These are phyloP conservation scores for Talaromyces sp. DNA, from an alignment of 2,329 filamentous ascomycete genomes.

Conservation along the genomic window DNA sequence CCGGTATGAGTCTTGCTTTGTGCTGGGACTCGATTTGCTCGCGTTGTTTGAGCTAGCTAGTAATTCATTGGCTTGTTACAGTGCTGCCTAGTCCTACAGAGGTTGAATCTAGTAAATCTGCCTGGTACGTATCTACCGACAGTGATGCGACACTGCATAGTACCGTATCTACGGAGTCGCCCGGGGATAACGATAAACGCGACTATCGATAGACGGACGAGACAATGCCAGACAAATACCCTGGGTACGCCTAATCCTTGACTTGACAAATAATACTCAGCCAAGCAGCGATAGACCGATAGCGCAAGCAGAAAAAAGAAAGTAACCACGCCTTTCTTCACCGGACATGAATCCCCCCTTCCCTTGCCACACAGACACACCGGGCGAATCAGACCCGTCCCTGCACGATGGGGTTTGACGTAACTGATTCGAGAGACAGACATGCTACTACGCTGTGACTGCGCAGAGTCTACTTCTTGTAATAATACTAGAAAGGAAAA, in stretches of 20 bases:
- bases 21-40: neutral
- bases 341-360: neutral
- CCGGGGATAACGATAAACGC: neutral
- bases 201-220: neutral
- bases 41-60: neutral
- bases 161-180: neutral
- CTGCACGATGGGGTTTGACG: neutral
- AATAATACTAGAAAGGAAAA: neutral
- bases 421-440: neutral
- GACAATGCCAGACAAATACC: neutral
- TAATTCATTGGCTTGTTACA: neutral
- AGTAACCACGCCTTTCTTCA: neutral
- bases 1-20: neutral
- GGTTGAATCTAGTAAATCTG: too few relatives aligned
- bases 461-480: neutral
- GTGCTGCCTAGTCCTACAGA: neutral
- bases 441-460: too few relatives aligned
- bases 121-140: too few relatives aligned
- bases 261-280: neutral
- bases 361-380: slow-evolving; percentile 4
- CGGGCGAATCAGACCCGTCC: neutral
- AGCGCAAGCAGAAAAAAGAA: neutral
- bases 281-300: neutral
- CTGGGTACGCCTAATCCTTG: neutral
- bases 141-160: neutral